A percentile compares a stretch with the other conserved stretches of the same genome.
phyloP scores from a whole-genome alignment of 129 eudicot species.

The Chrysanthemum seticuspe region DNA sequence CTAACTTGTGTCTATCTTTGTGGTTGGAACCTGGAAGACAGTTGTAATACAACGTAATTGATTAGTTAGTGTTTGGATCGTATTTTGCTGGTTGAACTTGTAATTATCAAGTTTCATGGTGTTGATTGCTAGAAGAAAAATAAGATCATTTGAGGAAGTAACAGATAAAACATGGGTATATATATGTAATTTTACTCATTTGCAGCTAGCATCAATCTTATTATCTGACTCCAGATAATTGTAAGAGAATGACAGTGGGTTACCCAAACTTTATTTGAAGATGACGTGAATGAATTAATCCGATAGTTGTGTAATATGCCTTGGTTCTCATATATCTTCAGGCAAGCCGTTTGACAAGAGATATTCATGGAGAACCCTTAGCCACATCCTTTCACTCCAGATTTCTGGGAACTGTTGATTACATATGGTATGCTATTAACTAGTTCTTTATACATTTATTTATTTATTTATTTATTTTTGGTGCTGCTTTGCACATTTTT shows the following conservation, averaged over 20 bases:
- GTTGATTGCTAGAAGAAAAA: not conserved
- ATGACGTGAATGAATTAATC: not conserved
- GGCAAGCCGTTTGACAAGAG: constrained; percentile 69
- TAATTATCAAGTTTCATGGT: not conserved
- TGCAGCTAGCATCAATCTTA: constrained; percentile 2
- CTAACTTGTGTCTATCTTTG: not conserved
- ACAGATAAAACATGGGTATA: not conserved
- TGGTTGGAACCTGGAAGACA: not conserved
- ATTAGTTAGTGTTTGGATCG: not conserved
- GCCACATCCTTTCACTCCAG: constrained; percentile 72
- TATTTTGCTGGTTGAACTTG: not conserved
- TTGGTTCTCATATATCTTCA: constrained; percentile 23
- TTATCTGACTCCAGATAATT: not conserved
- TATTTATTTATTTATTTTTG: too few species aligned
- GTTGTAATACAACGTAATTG: too few species aligned
- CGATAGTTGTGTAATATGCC: constrained; percentile 7
- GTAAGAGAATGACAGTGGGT: not conserved
- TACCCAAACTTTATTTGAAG: not conserved
- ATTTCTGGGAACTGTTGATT: constrained; percentile 91
- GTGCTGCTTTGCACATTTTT: not conserved
- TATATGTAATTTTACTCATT: not conserved
- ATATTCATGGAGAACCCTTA: constrained; percentile 72
- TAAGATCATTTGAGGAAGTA: constrained; percentile 9
- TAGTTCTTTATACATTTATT: too few species aligned
- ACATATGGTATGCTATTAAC: constrained; percentile 61